phyloP scores from a whole-genome alignment of 305 asterid species.

The Withania somnifera region DNA sequence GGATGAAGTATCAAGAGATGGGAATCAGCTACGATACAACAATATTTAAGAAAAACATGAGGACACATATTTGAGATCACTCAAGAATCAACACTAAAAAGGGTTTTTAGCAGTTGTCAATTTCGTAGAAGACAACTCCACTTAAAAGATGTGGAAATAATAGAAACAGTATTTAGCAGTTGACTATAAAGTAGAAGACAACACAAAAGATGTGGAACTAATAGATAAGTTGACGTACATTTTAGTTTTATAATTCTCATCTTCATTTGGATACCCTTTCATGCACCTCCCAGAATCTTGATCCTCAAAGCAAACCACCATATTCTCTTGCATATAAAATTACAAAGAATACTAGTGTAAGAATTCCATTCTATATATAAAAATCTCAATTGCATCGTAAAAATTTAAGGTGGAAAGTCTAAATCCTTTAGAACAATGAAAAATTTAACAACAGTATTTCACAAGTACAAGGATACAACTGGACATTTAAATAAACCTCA shows the following conservation, averaged over 20 bases:
- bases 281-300: constrained; percentile 70
- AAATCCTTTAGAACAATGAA: background rate
- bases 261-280: constrained; percentile 49
- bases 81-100: background rate
- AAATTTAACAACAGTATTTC: background rate
- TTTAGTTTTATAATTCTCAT: constrained; percentile 55
- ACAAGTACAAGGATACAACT: background rate
- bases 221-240: constrained; percentile 36
- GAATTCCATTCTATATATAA: background rate
- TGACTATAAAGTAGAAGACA: background rate
- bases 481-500: no score
- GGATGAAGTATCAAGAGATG: background rate
- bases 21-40: background rate
- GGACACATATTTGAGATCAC: background rate
- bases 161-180: background rate
- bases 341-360: background rate
- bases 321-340: constrained; percentile 48
- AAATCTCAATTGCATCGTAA: background rate
- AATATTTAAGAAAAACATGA: background rate
- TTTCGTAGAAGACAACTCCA: background rate
- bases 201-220: background rate
- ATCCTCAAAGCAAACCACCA: constrained; percentile 93
- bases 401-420: background rate
- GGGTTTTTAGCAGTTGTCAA: background rate
- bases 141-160: background rate